Base-by-base conservation (phyloP, 768 basidiomycete species). In the Pleurotus giganteus region DNA sequence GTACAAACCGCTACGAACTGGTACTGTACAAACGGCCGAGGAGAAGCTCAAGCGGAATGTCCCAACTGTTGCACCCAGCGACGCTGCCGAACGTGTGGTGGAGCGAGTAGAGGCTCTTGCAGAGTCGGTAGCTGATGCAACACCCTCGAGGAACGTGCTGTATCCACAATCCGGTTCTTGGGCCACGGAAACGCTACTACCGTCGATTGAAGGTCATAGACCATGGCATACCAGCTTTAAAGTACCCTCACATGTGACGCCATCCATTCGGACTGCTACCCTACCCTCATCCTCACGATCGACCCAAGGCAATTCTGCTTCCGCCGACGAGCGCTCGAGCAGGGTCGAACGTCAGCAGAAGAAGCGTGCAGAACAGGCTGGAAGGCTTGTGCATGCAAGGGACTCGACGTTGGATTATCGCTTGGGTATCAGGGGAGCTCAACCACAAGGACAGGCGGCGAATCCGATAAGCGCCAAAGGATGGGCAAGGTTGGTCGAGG, bases 361-460 rank as follows among this genome's bases (percentile, higher is more conserved):
- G 62, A 84, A 81, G 66, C 74, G 80, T 37, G 74, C 71, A 32
- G 74, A 78, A 59, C 73, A 75, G 24, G 83, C 76, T n/a, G 78
- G 77, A 7, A 70, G 88, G 58, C 67, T 91, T 34, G 76, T 78
- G 1, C 72, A 71, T 53, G 92, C 90, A 0, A 76, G 78, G 34
- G 91, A 94, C 65, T 81, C 81, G 1, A 89, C 82, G 4, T 63
- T 94, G 58, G 92, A 92, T 66, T 91, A 92, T 70, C 78, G 80
- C 17, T 69, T 94, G 6, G 88, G 89, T 2, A 69, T 83, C 26
- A 74, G 71, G 58, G 65, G 63, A 13, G 60, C 63, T 21, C 29
- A 53, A 9, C 44, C 60, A 21, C 60, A 53, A n/a, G 7, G 43
- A 28, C 57, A 54, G 26, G 51, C 54, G 15, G 55, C 74, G 11